Base-by-base conservation (phyloP, 2,329 filamentous ascomycete species). In the Botryotinia calthae region DNA sequence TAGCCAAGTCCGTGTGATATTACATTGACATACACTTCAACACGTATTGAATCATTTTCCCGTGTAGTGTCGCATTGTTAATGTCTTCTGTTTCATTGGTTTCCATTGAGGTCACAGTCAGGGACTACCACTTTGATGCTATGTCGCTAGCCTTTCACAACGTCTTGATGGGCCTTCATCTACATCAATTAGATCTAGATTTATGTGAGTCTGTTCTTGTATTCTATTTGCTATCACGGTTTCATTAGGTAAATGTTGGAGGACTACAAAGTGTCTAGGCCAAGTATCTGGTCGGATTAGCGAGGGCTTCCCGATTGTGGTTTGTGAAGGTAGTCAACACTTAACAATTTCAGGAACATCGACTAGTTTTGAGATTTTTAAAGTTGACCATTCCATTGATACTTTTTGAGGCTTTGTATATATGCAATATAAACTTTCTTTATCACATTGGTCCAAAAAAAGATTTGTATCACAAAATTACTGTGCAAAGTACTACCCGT, bases 1-100 rank as follows among this genome's bases (percentile, higher is more conserved):
- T 40, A 37, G 64, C 28, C 31, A 66, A 66, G 63, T 66, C 63
- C 46, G 44, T 66, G 63, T 66, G 63, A 54, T 66, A 66, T 66
- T 20, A 18, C 63, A 37, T 37, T 51, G 63, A 37, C 44, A 65
- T 66, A 66, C 34, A 54, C 31, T 54, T 54, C 46, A 46, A 25
- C 31, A 66, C 31, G 40, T 37, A 54, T 28, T 66, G 16, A 40
- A 40, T n/a, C 46, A 22, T 54, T 40, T 66, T 31, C 10, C 46
- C 46, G 4, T 66, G 34, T 31, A 54, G 46, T 4, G 4, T 66
- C 25, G 46, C 46, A 66, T 66, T 54, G 64, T 54, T 40, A 51
- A 40, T 54, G 46, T 66, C 31, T 51, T 51, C 48, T 18, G n/a
- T 51, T 51, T 31, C 64, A 66, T 54, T 66, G 46, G 46, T 28